Conservation (phyloP, 2,329 filamentous ascomycete genomes). For the Cryphonectria carpinicola region DNA sequence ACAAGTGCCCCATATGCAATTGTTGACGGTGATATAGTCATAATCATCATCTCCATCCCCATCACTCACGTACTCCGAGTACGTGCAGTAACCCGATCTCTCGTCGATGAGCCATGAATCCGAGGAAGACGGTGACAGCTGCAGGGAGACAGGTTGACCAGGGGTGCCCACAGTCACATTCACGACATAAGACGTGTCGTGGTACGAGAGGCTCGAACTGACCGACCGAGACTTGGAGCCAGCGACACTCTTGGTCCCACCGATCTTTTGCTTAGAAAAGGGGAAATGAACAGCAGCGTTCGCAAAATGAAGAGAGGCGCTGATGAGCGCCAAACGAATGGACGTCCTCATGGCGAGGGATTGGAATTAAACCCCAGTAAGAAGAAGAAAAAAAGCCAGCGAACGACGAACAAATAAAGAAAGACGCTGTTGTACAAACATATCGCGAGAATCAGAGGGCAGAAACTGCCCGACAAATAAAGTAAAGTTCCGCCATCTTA, state of each 20-base stretch:
- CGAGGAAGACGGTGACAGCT: slow-evolving; percentile 33
- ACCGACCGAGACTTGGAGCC: slow-evolving; percentile 11
- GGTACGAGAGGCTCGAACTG: slow-evolving; percentile 21
- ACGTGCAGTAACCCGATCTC: slow-evolving; percentile 22
- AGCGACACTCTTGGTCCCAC: neutral
- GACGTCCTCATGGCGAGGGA: slow-evolving; percentile 24
- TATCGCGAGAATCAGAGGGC: neutral
- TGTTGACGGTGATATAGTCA: neutral
- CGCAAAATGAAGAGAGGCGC: slow-evolving; percentile 14
- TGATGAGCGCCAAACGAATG: slow-evolving; percentile 16
- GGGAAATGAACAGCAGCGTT: slow-evolving; percentile 22
- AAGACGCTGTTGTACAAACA: neutral
- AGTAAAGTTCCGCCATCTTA: slow-evolving; percentile 12
- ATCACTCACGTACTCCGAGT: slow-evolving; percentile 8
- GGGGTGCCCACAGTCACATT: slow-evolving; percentile 37
- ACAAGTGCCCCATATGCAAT: slow-evolving; percentile 35
- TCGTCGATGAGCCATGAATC: slow-evolving; percentile 38
- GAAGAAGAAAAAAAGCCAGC: neutral
- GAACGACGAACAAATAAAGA: neutral
- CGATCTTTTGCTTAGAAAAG: slow-evolving; percentile 17
- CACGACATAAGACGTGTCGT: slow-evolving; percentile 33
- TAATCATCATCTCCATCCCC: slow-evolving; percentile 11
- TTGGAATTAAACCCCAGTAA: neutral
- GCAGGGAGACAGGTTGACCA: slow-evolving; percentile 35
- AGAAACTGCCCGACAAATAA: neutral